Conservation (phyloP, 371 early-diverging fungal species). For the Amoeboaphelidium protococcarum region DNA sequence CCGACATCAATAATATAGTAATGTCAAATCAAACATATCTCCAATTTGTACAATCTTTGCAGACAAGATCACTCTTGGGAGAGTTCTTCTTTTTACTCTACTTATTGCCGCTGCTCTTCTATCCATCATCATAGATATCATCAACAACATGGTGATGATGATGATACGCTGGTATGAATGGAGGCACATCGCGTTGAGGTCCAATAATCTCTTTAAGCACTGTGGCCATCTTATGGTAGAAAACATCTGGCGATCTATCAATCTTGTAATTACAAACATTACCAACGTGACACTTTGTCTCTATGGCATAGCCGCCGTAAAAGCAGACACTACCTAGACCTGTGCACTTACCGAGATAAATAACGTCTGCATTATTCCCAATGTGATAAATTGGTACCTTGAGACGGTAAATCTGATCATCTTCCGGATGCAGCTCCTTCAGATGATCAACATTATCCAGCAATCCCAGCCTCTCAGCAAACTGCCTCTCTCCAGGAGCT, state of each 20-base stretch:
- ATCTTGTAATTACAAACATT: slow-evolving; percentile 15
- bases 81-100: no score
- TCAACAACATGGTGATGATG: no score
- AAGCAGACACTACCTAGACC: slow-evolving; percentile 53
- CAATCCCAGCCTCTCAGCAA: slow-evolving; percentile 53
- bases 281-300: slow-evolving; percentile 24
- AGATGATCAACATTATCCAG: slow-evolving; percentile 12
- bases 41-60: no score
- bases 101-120: no score
- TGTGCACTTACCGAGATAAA: slow-evolving; percentile 65
- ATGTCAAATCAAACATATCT: no score
- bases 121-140: no score
- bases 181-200: no score
- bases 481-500: slow-evolving; percentile 56
- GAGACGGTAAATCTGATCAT: slow-evolving; percentile 10
- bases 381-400: slow-evolving; percentile 62
- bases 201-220: no score
- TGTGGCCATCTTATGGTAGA: no score
- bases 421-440: background rate
- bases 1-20: no score
- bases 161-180: no score
- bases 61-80: no score
- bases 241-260: slow-evolving; percentile 3
- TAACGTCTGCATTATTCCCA: slow-evolving; percentile 77
- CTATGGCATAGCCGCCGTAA: slow-evolving; percentile 69